Evolutionary conservation across 1,139 yeast genomes (phyloP), one percentile per base, ranked within the genome.

Genomic region (Yamadazyma membranifaciens): DNA sequence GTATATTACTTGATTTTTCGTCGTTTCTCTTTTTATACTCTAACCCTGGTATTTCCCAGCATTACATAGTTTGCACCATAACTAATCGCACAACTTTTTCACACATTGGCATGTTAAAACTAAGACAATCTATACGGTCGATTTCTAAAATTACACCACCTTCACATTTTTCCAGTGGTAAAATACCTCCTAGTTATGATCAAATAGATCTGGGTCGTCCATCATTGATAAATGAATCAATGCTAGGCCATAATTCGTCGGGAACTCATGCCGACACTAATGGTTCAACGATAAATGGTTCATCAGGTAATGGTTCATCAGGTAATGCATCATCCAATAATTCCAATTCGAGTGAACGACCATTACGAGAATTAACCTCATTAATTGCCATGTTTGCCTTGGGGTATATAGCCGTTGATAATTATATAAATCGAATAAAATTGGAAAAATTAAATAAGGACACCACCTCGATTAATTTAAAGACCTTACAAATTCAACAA

Each of bases 371-470:
- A 34, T 42, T 70, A 15, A 52, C 69, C 1, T 52, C 66, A 2
- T 52, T 69, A 16, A 38, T 70, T n/a, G 73, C 72, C 2, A 63
- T 67, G 62, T 52, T 62, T 31, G 62, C 67, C 2, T 55, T 71
- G 33, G 65, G 76, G 0, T 78, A 73, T 49, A 60, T 78, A 36
- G 81, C 83, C 1, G 49, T 78, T 6, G 83, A 78, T 50, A 77
- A 74, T 50, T 78, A 78, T 52, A 53, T 63, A 20, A 64, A 64
- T 27, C 60, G 81, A 34, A 52, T 69, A 14, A 60, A 59, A 41
- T 48, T 75, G 25, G 81, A 78, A 42, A 63, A 68, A 40, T 55
- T 62, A 32, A 65, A 49, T 47, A 65, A 56, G 47, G 80, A 60
- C 52, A 62, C 63, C 34, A 66, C 58, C 9, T 72, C 68, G 37